A percentile compares a stretch with the other conserved stretches of the same genome.
Conservation (phyloP, 805 yeast species). For the Kregervanrija pseudodelftensis region DNA sequence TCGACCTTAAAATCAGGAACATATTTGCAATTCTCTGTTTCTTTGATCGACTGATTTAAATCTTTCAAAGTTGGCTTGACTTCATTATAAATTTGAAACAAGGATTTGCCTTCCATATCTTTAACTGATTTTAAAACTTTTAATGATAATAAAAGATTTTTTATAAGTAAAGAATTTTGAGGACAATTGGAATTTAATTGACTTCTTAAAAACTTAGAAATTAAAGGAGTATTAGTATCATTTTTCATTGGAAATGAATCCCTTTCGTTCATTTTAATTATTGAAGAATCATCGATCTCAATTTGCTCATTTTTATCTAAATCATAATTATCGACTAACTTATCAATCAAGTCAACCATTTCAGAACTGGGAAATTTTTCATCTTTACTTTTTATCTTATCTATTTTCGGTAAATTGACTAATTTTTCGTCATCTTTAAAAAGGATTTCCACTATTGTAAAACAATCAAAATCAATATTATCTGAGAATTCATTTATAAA, state of each 20-base stretch:
- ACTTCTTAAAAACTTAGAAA: too few species aligned
- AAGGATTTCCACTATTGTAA: constrained; percentile 54
- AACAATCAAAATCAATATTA: constrained; percentile 27
- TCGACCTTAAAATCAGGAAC: too few species aligned
- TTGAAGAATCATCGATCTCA: constrained; percentile 6
- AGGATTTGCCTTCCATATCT: too few species aligned
- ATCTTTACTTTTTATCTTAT: constrained; percentile 25
- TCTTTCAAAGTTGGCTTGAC: too few species aligned
- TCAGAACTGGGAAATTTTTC: constrained; percentile 31
- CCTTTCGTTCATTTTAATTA: constrained; percentile 9
- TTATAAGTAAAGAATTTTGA: too few species aligned
- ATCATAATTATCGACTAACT: constrained; percentile 31
- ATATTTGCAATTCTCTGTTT: too few species aligned
- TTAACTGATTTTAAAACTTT: too few species aligned
- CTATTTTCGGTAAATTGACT: constrained; percentile 34
- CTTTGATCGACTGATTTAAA: too few species aligned
- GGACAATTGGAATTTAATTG: too few species aligned
- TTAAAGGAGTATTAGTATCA: too few species aligned
- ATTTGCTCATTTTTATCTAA: constrained; percentile 16
- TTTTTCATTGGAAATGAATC: constrained; percentile 12
- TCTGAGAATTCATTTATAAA: constrained; percentile 13
- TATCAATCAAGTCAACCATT: constrained; percentile 39
- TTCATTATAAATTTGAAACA: too few species aligned
- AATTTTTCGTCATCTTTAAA: constrained; percentile 60
- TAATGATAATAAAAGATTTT: too few species aligned